Evolutionary conservation across 768 basidiomycete species (phyloP).

Genomic region (Cystobasidium ongulense): DNA sequence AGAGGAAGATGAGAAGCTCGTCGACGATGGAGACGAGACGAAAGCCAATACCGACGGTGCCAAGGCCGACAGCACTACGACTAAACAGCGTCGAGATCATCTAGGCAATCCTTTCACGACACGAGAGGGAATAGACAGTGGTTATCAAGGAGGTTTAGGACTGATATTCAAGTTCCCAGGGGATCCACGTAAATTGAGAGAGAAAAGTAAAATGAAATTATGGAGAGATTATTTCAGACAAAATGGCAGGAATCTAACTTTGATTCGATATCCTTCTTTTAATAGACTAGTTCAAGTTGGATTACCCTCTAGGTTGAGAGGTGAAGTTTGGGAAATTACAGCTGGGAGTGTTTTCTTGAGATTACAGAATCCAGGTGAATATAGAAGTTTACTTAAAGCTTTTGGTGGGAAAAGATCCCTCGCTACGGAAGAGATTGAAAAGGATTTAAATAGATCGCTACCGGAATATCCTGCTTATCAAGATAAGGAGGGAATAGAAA

Average conservation of each 20-base stretch:
- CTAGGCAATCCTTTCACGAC: conserved; percentile 22
- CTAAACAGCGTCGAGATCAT: neutral
- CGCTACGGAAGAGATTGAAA: conserved; percentile 97
- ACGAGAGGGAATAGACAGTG: conserved; percentile 9
- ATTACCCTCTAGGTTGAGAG: conserved; percentile 82
- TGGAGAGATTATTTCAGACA: conserved; percentile 78
- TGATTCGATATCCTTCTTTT: conserved; percentile 90
- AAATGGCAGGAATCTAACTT: conserved; percentile 90
- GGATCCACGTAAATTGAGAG: conserved; percentile 83
- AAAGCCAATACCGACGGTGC: conserved; percentile 55
- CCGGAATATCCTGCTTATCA: conserved; percentile 98
- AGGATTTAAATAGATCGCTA: conserved; percentile 79
- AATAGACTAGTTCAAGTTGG: conserved; percentile 97
- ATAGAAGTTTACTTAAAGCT: conserved; percentile 64
- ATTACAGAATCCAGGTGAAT: conserved; percentile 73
- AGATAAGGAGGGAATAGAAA: conserved; percentile 70
- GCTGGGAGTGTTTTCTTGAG: conserved; percentile 90
- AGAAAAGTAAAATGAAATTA: conserved; percentile 88
- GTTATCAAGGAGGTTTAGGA: conserved; percentile 31
- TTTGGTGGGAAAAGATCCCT: conserved; percentile 70
- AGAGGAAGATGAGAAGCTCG: conserved; percentile 37
- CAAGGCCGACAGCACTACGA: neutral
- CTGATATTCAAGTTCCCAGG: conserved; percentile 73
- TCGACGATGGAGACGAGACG: conserved; percentile 42
- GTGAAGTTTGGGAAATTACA: conserved; percentile 96